These are phyloP conservation scores for Cutaneotrichosporon sp. DNA, from an alignment of 1,284 basidiomycete genomes.

Conservation along the genomic window DNA sequence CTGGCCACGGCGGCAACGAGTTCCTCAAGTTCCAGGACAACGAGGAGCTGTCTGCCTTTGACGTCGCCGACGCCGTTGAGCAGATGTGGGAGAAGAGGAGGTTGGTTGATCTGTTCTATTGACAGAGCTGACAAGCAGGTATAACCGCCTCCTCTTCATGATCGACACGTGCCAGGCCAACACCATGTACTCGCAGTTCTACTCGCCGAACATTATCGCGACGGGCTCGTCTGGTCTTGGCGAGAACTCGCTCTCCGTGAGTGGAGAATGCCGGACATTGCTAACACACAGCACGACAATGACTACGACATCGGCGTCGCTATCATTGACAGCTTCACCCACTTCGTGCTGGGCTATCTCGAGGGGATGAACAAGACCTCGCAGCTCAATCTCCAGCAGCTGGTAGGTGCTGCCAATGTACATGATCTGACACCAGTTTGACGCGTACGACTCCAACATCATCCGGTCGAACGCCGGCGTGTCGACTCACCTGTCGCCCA, in stretches of 20 bases:
- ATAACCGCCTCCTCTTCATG: slow-evolving; percentile 98
- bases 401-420: too few relatives aligned
- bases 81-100: slow-evolving; percentile 98
- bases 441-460: slow-evolving; percentile 69
- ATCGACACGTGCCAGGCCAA: slow-evolving; percentile 98
- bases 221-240: slow-evolving; percentile 86
- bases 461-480: slow-evolving; percentile 84
- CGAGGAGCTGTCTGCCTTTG: slow-evolving; percentile 94
- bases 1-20: slow-evolving; percentile 96
- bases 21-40: slow-evolving; percentile 99
- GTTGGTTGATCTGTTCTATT: slow-evolving; percentile 54
- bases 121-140: slow-evolving; percentile 58
- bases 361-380: slow-evolving; percentile 91
- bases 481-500: slow-evolving; percentile 74
- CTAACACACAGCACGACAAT: slow-evolving; percentile 70
- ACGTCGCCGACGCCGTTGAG: slow-evolving; percentile 94
- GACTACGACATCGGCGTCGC: slow-evolving; percentile 93
- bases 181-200: slow-evolving; percentile 91
- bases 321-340: slow-evolving; percentile 93
- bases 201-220: slow-evolving; percentile 93
- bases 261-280: slow-evolving; percentile 39
- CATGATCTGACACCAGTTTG: slow-evolving; percentile 63
- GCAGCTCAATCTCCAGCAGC: slow-evolving; percentile 74
- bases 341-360: slow-evolving; percentile 87
- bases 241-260: slow-evolving; percentile 90